Conservation (phyloP, 495 filamentous ascomycete species). For the Barbatosphaeria neglecta region DNA sequence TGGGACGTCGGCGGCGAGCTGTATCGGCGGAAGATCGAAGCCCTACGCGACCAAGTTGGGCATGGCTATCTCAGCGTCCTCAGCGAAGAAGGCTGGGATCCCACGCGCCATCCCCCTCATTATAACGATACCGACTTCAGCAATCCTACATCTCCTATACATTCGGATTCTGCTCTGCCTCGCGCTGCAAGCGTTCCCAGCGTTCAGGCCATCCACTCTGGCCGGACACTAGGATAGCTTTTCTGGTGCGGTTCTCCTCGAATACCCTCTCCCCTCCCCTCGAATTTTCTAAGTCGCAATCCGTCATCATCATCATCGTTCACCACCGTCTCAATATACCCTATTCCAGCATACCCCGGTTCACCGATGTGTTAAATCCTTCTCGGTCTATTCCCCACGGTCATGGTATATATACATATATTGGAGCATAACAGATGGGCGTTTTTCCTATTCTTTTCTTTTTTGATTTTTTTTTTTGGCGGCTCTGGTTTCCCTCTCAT, state of each 20-base stretch:
- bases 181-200: constrained; percentile 35
- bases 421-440: constrained; percentile 18
- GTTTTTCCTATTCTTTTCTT: constrained; percentile 3
- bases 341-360: constrained; percentile 8
- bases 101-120: constrained; percentile 18
- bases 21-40: constrained; percentile 76
- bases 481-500: no score
- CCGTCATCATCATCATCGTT: neutral
- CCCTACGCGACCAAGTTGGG: constrained; percentile 70
- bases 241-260: constrained; percentile 10
- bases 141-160: constrained; percentile 22
- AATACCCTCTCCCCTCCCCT: constrained; percentile 9
- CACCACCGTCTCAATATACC: neutral
- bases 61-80: constrained; percentile 77
- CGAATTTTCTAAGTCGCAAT: neutral
- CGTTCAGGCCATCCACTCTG: constrained; percentile 39
- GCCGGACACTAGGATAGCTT: constrained; percentile 32
- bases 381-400: constrained; percentile 7
- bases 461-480: neutral
- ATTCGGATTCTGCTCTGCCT: constrained; percentile 28
- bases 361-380: constrained; percentile 9
- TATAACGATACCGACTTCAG: constrained; percentile 28
- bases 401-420: no score
- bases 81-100: constrained; percentile 60
- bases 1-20: constrained; percentile 65